These are phyloP conservation scores for Nakazawaea holstii DNA, from an alignment of 805 yeast genomes.

Conservation along the genomic window DNA sequence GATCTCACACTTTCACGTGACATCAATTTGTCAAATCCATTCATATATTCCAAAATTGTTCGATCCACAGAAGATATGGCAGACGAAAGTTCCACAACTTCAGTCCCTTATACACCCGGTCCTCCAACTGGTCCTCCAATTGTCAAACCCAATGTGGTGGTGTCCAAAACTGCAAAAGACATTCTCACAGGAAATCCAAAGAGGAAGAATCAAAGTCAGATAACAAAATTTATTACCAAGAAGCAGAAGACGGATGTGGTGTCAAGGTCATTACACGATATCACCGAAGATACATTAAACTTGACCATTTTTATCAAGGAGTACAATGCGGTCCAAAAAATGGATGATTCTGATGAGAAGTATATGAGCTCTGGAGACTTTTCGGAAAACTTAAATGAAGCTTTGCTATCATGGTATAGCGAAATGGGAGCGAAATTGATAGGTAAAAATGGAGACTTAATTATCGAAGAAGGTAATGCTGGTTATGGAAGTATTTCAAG, in stretches of 20 bases:
- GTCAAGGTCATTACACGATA: neutral
- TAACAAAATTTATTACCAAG: neutral
- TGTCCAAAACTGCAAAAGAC: neutral
- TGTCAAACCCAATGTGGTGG: too few relatives aligned
- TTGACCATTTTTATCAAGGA: neutral
- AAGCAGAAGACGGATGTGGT: neutral
- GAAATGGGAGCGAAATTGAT: neutral
- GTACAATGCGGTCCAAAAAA: too few relatives aligned
- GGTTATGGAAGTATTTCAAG: neutral
- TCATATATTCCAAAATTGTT: conserved; percentile 16
- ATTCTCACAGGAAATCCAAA: neutral
- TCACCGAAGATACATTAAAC: neutral
- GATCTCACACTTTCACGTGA: conserved; percentile 11
- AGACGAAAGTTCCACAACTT: too few relatives aligned
- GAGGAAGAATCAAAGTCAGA: neutral
- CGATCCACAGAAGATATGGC: neutral
- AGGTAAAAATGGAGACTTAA: neutral
- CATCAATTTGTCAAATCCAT: conserved; percentile 19
- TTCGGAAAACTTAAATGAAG: neutral
- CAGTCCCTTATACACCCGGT: too few relatives aligned
- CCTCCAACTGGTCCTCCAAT: too few relatives aligned
- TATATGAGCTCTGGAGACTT: too few relatives aligned
- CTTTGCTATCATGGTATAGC: neutral
- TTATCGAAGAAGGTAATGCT: neutral
- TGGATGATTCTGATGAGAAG: too few relatives aligned